These are phyloP conservation scores for Phragmites australis DNA, from an alignment of 176 grass and related monocot species.

Conservation along the genomic window DNA sequence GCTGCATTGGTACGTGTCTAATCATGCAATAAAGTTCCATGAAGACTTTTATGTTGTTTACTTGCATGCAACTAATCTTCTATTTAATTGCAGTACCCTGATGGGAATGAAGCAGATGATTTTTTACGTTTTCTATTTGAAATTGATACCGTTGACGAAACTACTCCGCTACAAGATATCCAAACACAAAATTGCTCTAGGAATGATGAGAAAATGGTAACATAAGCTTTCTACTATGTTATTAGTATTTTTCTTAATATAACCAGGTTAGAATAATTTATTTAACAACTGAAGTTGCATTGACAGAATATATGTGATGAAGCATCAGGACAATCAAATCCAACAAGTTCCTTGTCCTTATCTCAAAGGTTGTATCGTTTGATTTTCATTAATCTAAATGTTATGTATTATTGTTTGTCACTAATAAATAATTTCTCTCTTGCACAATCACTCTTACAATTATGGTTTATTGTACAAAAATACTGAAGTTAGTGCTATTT, in stretches of 20 bases:
- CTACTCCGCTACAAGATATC: constrained; percentile 11
- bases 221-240: neutral
- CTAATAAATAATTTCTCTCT: neutral
- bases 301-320: constrained; percentile 24
- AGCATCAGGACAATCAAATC: neutral
- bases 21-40: neutral
- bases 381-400: neutral
- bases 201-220: constrained; percentile 30
- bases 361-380: constrained; percentile 20
- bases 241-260: neutral
- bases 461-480: neutral
- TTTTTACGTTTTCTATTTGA: constrained; percentile 69
- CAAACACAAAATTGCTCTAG: neutral
- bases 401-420: neutral
- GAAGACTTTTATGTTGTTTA: neutral
- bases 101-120: constrained; percentile 56
- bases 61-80: neutral
- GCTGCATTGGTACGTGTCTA: constrained; percentile 51
- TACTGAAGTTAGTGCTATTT: neutral
- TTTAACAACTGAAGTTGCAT: neutral
- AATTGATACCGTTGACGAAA: constrained; percentile 64
- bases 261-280: neutral
- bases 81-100: constrained; percentile 49
- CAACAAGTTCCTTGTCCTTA: neutral
- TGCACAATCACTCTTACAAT: neutral